Percentiles rank a stretch among this genome's conserved stretches.
phyloP scores from a whole-genome alignment of 2,329 filamentous ascomycete genomes.

The Aspergillus cejpii region DNA sequence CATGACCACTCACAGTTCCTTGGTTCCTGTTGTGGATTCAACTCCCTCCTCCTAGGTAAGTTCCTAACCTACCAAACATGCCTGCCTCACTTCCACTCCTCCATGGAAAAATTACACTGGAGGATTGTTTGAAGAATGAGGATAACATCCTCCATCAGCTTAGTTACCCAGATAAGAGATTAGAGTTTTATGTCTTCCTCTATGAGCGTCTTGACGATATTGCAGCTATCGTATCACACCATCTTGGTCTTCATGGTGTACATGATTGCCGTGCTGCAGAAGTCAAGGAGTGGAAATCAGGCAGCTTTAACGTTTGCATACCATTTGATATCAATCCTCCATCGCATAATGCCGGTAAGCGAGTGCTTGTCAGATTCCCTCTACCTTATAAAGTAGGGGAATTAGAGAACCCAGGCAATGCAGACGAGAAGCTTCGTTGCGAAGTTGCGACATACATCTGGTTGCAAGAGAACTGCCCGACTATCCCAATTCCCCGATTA shows the following conservation, averaged over 20 bases:
- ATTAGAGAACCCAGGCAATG: constrained; percentile 31
- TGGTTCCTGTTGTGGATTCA: too few relatives aligned
- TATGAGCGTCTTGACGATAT: constrained; percentile 10
- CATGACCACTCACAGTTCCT: too few relatives aligned
- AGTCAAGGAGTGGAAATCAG: background rate
- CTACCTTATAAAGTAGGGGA: constrained; percentile 35
- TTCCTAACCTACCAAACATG: too few relatives aligned
- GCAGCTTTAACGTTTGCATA: background rate
- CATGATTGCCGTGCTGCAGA: constrained; percentile 2
- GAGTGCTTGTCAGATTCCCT: constrained; percentile 20
- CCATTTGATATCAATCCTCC: constrained; percentile 5
- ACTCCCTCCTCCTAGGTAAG: too few relatives aligned
- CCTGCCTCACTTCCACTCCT: constrained; percentile 15
- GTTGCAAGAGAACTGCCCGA: constrained; percentile 35
- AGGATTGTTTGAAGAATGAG: constrained; percentile 11
- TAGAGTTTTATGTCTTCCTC: constrained; percentile 11
- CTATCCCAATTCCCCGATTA: constrained; percentile 32
- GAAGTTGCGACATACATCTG: constrained; percentile 40
- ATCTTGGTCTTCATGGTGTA: constrained; percentile 9
- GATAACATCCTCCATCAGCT: constrained; percentile 13
- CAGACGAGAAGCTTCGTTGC: constrained; percentile 40
- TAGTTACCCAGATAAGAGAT: constrained; percentile 7
- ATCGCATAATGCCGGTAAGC: constrained; percentile 13
- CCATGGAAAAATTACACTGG: constrained; percentile 10
- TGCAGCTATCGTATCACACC: constrained; percentile 5